Evolutionary conservation across 164 flowering plant genomes (phyloP).

Genomic region (Dillenia turbinata): DNA sequence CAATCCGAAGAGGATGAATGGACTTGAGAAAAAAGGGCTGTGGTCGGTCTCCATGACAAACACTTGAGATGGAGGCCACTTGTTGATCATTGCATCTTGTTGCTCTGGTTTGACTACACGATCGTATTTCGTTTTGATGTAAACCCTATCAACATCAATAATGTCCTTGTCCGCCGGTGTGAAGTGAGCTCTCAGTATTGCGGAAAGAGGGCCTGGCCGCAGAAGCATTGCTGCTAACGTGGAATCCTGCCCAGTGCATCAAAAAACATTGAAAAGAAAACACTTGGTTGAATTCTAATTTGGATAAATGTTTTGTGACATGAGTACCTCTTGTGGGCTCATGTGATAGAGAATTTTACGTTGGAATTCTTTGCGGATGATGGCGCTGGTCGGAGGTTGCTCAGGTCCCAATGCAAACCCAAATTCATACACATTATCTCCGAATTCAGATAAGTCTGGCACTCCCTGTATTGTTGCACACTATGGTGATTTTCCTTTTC

Average conservation of each 20-base stretch:
- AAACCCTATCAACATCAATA: conserved; percentile 47
- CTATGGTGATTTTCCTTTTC: too few relatives aligned
- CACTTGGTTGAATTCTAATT: too few relatives aligned
- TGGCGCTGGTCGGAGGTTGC: conserved; percentile 59
- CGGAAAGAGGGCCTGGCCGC: conserved; percentile 59
- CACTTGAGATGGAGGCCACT: conserved; percentile 65
- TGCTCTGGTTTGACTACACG: conserved; percentile 45
- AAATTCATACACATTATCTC: conserved; percentile 38
- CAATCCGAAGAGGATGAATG: conserved; percentile 46
- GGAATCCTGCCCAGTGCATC: conserved; percentile 39
- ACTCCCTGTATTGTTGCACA: conserved; percentile 36
- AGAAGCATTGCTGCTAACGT: conserved; percentile 63
- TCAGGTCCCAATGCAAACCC: conserved; percentile 51
- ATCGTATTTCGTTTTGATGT: conserved; percentile 59
- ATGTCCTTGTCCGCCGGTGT: conserved; percentile 14
- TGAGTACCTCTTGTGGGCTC: conserved; percentile 67
- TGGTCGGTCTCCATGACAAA: conserved; percentile 68
- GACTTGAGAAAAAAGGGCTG: conserved; percentile 75
- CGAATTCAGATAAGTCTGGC: conserved; percentile 52
- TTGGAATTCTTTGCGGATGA: conserved; percentile 47
- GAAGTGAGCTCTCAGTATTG: conserved; percentile 37
- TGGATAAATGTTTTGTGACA: background rate
- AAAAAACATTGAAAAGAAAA: background rate
- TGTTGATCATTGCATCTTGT: conserved; percentile 64
- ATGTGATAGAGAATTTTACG: conserved; percentile 48